phyloP scores from a whole-genome alignment of 116 monocot species.

The Posidonia oceanica region DNA sequence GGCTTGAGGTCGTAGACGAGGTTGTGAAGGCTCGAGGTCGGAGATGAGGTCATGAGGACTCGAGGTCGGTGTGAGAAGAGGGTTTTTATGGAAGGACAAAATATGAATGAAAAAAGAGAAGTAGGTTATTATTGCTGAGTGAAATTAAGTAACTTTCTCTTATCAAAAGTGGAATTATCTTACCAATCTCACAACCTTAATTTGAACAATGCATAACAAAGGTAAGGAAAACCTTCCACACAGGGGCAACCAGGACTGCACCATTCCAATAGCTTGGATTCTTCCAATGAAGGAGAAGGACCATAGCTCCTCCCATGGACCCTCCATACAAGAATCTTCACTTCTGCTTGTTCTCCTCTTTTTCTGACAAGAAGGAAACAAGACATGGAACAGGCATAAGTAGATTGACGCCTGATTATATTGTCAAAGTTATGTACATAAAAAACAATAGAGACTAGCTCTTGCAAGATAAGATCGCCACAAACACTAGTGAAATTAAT shows the following conservation, averaged over 20 bases:
- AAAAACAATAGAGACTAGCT: neutral
- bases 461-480: neutral
- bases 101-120: too few relatives aligned
- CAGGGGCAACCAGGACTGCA: conserved; percentile 19
- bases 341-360: conserved; percentile 9
- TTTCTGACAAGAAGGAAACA: conserved; percentile 1
- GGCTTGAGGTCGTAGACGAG: too few relatives aligned
- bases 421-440: too few relatives aligned
- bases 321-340: conserved; percentile 12
- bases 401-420: neutral
- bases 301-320: conserved; percentile 24
- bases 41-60: too few relatives aligned
- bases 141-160: too few relatives aligned
- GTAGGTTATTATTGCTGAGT: too few relatives aligned
- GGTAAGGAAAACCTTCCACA: conserved; percentile 14
- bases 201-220: too few relatives aligned
- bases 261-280: conserved; percentile 11
- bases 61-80: too few relatives aligned
- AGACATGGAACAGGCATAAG: neutral
- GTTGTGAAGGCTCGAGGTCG: too few relatives aligned
- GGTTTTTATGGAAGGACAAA: too few relatives aligned
- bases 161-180: too few relatives aligned
- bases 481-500: conserved; percentile 22
- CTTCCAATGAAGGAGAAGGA: conserved; percentile 13
- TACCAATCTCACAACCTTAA: too few relatives aligned